Percentiles rank a stretch among this genome's conserved stretches.
Conservation (phyloP, 805 yeast genomes). For the Suhomyces canberraensis region DNA sequence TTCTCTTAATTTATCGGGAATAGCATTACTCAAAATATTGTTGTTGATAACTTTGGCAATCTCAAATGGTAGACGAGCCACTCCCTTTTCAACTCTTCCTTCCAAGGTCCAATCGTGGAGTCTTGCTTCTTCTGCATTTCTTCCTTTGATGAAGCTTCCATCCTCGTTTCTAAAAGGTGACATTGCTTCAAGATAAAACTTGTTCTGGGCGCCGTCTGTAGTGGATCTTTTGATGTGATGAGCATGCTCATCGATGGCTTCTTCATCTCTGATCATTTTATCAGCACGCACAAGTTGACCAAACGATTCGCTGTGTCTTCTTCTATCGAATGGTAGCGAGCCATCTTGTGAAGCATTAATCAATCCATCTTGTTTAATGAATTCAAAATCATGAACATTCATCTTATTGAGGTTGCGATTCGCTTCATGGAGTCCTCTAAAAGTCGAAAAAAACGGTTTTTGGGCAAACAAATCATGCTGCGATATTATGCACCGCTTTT, state of each 20-base stretch:
- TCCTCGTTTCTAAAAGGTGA: slow-evolving; percentile 39
- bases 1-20: slow-evolving; percentile 63
- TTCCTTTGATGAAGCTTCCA: slow-evolving; percentile 42
- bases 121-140: slow-evolving; percentile 50
- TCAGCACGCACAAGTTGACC: slow-evolving; percentile 25
- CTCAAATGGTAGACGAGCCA: slow-evolving; percentile 52
- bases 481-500: neutral
- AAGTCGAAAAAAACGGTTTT: neutral
- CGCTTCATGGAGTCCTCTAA: neutral
- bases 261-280: slow-evolving; percentile 8
- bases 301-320: slow-evolving; percentile 21
- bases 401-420: neutral
- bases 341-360: neutral
- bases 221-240: slow-evolving; percentile 3
- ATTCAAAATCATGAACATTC: slow-evolving; percentile 1
- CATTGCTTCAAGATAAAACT: slow-evolving; percentile 5
- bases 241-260: slow-evolving; percentile 5
- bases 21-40: slow-evolving; percentile 55
- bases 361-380: neutral
- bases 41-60: slow-evolving; percentile 60
- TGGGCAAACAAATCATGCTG: too few species aligned
- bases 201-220: slow-evolving; percentile 1
- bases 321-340: slow-evolving; percentile 15
- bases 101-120: slow-evolving; percentile 53
- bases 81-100: slow-evolving; percentile 53